Base-by-base conservation (phyloP, 805 yeast species). In the Yamadazyma endophytica region DNA sequence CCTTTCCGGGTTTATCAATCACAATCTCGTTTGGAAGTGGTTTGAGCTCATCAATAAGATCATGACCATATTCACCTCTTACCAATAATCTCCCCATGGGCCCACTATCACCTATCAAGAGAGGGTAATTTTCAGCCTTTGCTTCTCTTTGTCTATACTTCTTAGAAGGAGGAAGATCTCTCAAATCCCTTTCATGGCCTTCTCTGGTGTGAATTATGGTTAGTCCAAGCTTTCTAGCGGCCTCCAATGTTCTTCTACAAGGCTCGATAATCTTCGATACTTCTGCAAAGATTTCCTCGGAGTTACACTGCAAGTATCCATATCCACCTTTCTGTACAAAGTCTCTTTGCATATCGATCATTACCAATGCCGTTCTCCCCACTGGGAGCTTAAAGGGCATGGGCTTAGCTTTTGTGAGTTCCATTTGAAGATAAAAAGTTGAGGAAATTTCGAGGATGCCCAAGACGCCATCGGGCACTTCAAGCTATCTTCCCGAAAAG, bases 1-100 rank as follows among this genome's bases (percentile, higher is more conserved):
- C 37, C 26, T 37, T 37, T 2, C 41, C 41, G 2, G 41, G 41
- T 18, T 37, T 37, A 26, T 37, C 41, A 11, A 37, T 21, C n/a
- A 36, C 33, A 16, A 36, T 24, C 27, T 36, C 40, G 13, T 15
- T 17, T 3, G 17, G 5, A 11, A 32, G 20, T 3, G 40, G 40
- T 28, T 32, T 14, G 15, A 33, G 25, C 2, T 17, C 29, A 18
- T 22, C 32, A 16, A 37, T 20, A 15, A 37, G 15, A 19, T 33
- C 38, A 17, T 37, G 38, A 9, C 38, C 37, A 13, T 28, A 33
- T 31, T 33, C 31, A 4, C 38, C 38, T 32, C 37, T 29, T 8
- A 33, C 38, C 12, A 33, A 24, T 5, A 33, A 21, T 13, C 31
- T 26, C 4, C 37, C 40, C 37, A 36, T 26, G 9, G 34, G 36